A percentile compares a stretch with the other conserved stretches of the same genome.
Evolutionary conservation across 495 filamentous ascomycete species (phyloP).

Genomic region (Chaetomium cochliodes): DNA sequence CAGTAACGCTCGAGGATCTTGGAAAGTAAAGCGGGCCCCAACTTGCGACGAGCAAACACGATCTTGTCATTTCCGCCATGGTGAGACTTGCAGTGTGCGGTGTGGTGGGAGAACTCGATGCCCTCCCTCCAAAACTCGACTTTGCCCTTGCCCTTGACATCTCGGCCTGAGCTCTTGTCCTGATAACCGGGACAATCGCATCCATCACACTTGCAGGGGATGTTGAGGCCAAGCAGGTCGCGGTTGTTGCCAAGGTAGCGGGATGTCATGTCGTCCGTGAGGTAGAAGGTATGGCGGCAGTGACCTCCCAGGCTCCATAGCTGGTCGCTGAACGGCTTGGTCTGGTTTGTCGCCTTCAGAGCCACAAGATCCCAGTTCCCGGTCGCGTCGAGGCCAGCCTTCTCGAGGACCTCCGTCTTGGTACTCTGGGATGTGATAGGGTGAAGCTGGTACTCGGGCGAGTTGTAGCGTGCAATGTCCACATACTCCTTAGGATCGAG

Average conservation of each 20-base stretch:
- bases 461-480: background rate
- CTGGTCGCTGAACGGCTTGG: background rate
- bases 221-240: background rate
- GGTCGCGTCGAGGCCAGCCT: background rate
- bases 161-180: background rate
- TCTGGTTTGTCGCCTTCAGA: background rate
- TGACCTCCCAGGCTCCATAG: background rate
- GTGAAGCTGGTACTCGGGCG: background rate
- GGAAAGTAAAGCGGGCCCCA: background rate
- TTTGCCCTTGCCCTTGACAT: too few relatives aligned
- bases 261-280: slow-evolving; percentile 10
- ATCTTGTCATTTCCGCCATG: background rate
- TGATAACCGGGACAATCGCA: background rate
- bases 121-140: too few relatives aligned
- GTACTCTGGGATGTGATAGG: background rate
- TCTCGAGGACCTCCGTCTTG: background rate
- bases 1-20: slow-evolving; percentile 7
- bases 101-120: background rate
- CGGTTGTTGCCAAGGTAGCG: background rate
- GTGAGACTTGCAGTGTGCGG: background rate
- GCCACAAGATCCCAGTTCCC: background rate
- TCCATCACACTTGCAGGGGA: slow-evolving; percentile 8
- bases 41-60: slow-evolving; percentile 17
- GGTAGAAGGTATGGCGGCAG: slow-evolving; percentile 8
- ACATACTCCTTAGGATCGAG: background rate